Evolutionary conservation across 2,329 filamentous ascomycete genomes (phyloP).

Genomic region (Cladophialophora chaetospira): DNA sequence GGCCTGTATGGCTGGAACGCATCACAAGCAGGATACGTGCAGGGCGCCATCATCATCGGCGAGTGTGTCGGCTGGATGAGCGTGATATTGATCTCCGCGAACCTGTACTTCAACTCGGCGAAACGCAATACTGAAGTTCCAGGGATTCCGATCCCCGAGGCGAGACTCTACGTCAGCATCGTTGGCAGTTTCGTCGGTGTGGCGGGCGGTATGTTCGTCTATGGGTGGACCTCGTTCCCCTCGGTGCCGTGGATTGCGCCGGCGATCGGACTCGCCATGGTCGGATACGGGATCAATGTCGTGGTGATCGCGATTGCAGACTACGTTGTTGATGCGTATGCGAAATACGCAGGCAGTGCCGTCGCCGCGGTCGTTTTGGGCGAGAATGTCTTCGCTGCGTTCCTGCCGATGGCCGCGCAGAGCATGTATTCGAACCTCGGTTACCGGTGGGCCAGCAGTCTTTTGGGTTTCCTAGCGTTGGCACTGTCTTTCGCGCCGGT

Average conservation of each 20-base stretch:
- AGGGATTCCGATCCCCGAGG: conserved; percentile 46
- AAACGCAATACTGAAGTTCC: conserved; percentile 42
- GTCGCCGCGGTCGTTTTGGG: conserved; percentile 52
- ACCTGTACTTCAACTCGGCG: conserved; percentile 48
- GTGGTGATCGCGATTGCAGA: conserved; percentile 50
- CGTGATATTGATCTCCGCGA: conserved; percentile 53
- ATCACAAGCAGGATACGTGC: conserved; percentile 51
- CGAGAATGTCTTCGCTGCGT: conserved; percentile 53
- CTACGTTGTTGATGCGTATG: conserved; percentile 55
- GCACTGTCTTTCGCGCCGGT: conserved; percentile 49
- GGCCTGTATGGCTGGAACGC: conserved; percentile 72
- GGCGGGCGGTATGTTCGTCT: conserved; percentile 53
- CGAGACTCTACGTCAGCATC: conserved; percentile 46
- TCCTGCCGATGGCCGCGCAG: conserved; percentile 51
- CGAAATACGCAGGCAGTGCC: conserved; percentile 52
- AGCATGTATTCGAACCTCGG: conserved; percentile 53
- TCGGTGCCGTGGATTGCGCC: conserved; percentile 51
- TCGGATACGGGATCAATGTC: conserved; percentile 53
- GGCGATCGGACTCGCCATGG: conserved; percentile 49
- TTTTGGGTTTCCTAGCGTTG: conserved; percentile 50
- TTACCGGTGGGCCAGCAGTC: conserved; percentile 52
- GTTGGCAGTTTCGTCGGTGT: conserved; percentile 50
- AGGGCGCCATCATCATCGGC: conserved; percentile 49
- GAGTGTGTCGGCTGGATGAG: conserved; percentile 46
- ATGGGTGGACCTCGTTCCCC: conserved; percentile 52